phyloP scores from a whole-genome alignment of 2,329 filamentous ascomycete genomes.

The Verticillium klebahnii region DNA sequence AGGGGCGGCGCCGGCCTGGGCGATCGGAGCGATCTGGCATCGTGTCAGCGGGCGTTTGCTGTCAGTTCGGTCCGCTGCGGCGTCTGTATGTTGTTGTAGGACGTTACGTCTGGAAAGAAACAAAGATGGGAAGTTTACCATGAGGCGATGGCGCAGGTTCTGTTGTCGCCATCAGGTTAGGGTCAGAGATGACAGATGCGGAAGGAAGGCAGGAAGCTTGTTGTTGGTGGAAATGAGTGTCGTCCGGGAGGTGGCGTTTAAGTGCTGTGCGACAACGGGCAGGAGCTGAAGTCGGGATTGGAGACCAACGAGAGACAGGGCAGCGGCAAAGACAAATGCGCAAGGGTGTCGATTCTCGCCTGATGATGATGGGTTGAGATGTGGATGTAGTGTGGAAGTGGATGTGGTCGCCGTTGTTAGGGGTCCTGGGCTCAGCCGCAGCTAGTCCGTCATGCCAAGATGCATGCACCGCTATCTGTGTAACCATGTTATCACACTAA shows the following conservation, averaged over 20 bases:
- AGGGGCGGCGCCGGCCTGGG: constrained; percentile 71
- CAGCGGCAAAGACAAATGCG: neutral
- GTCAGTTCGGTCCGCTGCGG: neutral
- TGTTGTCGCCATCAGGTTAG: constrained; percentile 15
- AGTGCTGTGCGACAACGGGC: neutral
- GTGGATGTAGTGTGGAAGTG: neutral
- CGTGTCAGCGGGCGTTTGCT: constrained; percentile 21
- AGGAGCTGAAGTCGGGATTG: neutral
- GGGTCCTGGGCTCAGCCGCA: neutral
- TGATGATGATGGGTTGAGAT: neutral
- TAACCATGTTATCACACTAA: neutral
- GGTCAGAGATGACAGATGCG: neutral
- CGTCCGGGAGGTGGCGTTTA: neutral
- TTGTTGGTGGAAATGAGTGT: neutral
- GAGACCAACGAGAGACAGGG: neutral
- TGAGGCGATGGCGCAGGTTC: constrained; percentile 14
- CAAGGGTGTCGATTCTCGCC: neutral
- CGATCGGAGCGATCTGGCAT: constrained; percentile 60
- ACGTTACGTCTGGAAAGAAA: neutral
- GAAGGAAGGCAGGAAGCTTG: neutral
- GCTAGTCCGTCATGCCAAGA: neutral
- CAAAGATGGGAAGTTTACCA: constrained; percentile 10
- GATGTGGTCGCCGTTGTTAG: neutral
- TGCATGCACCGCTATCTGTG: neutral
- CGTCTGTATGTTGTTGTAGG: neutral